Evolutionary conservation across 1,139 yeast species (phyloP).

Genomic region (Nakaseomyces kungkrabaensis): DNA sequence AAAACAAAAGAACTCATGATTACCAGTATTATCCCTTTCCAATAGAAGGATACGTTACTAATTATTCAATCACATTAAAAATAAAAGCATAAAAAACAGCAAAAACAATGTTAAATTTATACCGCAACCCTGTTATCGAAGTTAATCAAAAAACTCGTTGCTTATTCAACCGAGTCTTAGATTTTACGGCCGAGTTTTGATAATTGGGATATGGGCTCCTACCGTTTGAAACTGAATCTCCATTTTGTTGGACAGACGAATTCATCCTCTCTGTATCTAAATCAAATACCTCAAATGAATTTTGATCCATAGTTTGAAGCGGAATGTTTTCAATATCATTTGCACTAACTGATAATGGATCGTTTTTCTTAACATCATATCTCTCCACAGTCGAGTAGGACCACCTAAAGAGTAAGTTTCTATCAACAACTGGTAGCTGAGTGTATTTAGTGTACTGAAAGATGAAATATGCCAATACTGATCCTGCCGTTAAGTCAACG

Average conservation of each 20-base stretch:
- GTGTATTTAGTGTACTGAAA: conserved; percentile 65
- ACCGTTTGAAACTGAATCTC: background rate
- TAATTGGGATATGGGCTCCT: background rate
- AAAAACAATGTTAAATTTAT: background rate
- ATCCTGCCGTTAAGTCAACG: conserved; percentile 86
- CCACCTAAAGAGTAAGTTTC: conserved; percentile 71
- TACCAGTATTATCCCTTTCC: too few relatives aligned
- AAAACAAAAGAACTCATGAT: too few relatives aligned
- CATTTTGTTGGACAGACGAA: background rate
- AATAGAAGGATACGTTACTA: too few relatives aligned
- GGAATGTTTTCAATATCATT: conserved; percentile 27
- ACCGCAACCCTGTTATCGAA: background rate
- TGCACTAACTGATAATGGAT: conserved; percentile 29
- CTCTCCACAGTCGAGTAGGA: conserved; percentile 43
- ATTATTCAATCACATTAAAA: too few relatives aligned
- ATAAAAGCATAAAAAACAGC: too few relatives aligned
- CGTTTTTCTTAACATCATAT: conserved; percentile 27
- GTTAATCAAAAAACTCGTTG: background rate
- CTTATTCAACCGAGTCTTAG: background rate
- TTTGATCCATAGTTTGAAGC: conserved; percentile 6
- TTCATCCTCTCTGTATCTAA: conserved; percentile 11
- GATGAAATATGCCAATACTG: conserved; percentile 59
- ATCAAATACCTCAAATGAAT: conserved; percentile 7
- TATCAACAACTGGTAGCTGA: conserved; percentile 60
- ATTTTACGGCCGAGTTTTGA: background rate